Evolutionary conservation across 257 asterid genomes (phyloP), one percentile per base, ranked within the genome.

Genomic region (Solanum dulcamara): DNA sequence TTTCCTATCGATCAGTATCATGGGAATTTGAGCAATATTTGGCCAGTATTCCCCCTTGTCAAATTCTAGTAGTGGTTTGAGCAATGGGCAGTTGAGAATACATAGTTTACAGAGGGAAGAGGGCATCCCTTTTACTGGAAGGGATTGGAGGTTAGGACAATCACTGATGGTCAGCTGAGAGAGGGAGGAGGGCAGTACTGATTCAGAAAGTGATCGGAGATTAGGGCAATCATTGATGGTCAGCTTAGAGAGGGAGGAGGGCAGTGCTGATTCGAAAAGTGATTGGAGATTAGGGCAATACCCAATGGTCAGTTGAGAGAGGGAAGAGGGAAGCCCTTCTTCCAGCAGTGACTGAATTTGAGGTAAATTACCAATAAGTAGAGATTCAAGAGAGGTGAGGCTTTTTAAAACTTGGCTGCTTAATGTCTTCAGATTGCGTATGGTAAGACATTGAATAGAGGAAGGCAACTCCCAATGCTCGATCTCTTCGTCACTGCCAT

Each of bases 161-260:
- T n/a, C 0, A 0, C 0, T 0, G 0, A 72, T 38, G 12, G 1
- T 0, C 13, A 72, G 22, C 35, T 38, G 0, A 68, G 48, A 70
- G 2, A 72, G 81, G 13, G 35, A 72, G 12, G 81, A 72, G 35
- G 81, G 81, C 0, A 74, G 22, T 50, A 3, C 81, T 74, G 22
- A 6, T 24, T n/a, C 57, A 0, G 35, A 10, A 74, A 74, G n/a
- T 6, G 57, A 13, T 74, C 42, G 33, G 35, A 74, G 57, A 72
- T n/a, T 72, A 72, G 8, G 17, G 26, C 28, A 68, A 70, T 10
- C 0, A 2, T 10, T 0, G 51, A 38, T 22, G 79, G 26, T 57
- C 32, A 57, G 66, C 15, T 57, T 6, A 12, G 7, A 57, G 30
- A 57, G 62, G 60, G 9, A 53, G 26, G 62, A 53, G 24, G 62